These are phyloP conservation scores for Penicillium sp. DNA, from an alignment of 2,329 filamentous ascomycete genomes.

Conservation along the genomic window DNA sequence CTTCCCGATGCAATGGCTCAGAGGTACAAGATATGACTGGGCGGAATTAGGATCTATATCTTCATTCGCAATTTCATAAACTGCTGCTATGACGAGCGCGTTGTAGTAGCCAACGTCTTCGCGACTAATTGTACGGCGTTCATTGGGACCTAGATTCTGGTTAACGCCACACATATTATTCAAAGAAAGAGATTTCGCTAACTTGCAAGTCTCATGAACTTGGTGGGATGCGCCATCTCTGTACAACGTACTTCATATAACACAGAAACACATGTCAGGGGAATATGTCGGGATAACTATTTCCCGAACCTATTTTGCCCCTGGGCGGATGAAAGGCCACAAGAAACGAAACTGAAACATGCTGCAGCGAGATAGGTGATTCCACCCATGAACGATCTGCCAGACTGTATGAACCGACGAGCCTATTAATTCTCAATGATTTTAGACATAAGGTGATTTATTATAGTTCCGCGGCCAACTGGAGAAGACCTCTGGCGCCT, in stretches of 20 bases:
- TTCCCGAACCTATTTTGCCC: not conserved
- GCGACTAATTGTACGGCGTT: conserved; percentile 42
- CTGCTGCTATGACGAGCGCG: conserved; percentile 37
- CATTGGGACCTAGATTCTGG: conserved; percentile 35
- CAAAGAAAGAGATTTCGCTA: not conserved
- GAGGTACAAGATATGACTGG: conserved; percentile 28
- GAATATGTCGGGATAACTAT: not conserved
- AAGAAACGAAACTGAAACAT: not conserved
- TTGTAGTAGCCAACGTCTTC: conserved; percentile 44
- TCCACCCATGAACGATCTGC: not conserved
- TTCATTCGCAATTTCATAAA: conserved; percentile 28
- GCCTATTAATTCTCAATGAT: not conserved
- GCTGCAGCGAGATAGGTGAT: not conserved
- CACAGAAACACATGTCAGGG: not conserved
- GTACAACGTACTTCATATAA: not conserved
- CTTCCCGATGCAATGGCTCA: conserved; percentile 39
- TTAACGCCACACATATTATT: not conserved
- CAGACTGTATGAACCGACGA: not conserved
- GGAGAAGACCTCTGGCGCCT: no score
- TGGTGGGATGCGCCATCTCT: not conserved
- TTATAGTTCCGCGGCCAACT: no score
- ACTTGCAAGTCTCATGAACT: conserved; percentile 4
- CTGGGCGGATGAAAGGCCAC: not conserved
- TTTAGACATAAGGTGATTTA: not conserved
- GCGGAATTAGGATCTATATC: conserved; percentile 15